phyloP scores from a whole-genome alignment of 78 protist genomes.

The Capsaspora owczarzaki region DNA sequence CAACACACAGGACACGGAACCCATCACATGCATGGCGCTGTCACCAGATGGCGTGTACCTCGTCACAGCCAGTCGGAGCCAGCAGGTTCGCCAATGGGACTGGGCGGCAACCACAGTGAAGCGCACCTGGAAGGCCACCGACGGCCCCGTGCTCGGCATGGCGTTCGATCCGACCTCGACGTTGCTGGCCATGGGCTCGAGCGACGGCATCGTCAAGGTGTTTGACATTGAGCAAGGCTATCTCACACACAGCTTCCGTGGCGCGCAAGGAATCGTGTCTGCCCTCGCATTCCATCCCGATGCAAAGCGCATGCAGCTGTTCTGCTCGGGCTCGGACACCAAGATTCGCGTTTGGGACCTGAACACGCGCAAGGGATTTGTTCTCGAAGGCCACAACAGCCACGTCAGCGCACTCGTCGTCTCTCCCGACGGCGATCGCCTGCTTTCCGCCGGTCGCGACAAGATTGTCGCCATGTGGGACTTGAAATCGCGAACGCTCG shows the following conservation, averaged over 20 bases:
- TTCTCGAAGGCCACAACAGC: neutral
- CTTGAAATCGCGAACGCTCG: neutral
- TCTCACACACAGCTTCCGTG: slow-evolving; percentile 43
- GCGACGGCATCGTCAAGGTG: slow-evolving; percentile 37
- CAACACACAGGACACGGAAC: neutral
- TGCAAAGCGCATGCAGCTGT: slow-evolving; percentile 19
- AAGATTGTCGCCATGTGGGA: neutral
- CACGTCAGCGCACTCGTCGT: neutral
- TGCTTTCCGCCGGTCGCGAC: neutral
- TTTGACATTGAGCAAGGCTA: slow-evolving; percentile 54
- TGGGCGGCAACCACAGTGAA: neutral
- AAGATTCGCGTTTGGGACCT: slow-evolving; percentile 49
- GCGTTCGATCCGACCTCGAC: slow-evolving; percentile 32
- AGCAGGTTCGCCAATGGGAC: neutral
- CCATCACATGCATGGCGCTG: neutral
- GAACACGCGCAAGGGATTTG: slow-evolving; percentile 27
- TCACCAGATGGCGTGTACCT: neutral
- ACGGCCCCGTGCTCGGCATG: slow-evolving; percentile 31
- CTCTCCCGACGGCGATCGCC: neutral
- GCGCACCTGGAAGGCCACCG: neutral
- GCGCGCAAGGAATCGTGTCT: slow-evolving; percentile 15
- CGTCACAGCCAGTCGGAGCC: neutral
- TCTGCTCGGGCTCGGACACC: slow-evolving; percentile 28
- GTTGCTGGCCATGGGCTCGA: slow-evolving; percentile 36
- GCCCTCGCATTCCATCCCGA: slow-evolving; percentile 32